Percentiles rank a stretch among this genome's conserved stretches.
These are phyloP conservation scores for Heteromeles arbutifolia DNA, from an alignment of 306 rosid species.

Conservation along the genomic window DNA sequence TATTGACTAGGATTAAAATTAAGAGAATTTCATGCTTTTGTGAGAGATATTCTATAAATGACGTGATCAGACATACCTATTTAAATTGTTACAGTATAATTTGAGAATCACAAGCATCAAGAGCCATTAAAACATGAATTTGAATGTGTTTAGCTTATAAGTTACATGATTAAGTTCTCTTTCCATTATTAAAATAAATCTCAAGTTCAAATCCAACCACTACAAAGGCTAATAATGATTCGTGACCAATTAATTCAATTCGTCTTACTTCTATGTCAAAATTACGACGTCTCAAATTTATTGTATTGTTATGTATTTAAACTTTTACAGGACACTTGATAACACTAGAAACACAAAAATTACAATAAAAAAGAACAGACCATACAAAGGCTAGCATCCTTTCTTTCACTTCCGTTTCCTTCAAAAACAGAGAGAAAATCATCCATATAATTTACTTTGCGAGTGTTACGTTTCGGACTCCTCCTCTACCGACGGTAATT, in stretches of 20 bases:
- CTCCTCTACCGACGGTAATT: conserved; percentile 25
- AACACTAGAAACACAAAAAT: not conserved
- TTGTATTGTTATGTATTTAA: too few relatives aligned
- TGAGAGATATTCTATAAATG: not conserved
- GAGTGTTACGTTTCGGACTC: conserved; percentile 20
- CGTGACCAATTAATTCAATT: not conserved
- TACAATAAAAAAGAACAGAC: conserved; percentile 5
- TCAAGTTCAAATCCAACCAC: not conserved
- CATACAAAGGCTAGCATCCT: not conserved
- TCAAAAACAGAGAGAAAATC: not conserved
- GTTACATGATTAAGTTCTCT: not conserved
- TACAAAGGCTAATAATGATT: not conserved
- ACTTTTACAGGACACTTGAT: not conserved
- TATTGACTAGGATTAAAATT: too few relatives aligned
- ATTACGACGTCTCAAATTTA: too few relatives aligned
- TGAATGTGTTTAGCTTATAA: not conserved
- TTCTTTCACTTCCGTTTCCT: not conserved
- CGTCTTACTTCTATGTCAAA: too few relatives aligned
- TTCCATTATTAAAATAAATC: not conserved
- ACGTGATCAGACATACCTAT: not conserved
- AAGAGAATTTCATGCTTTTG: not conserved
- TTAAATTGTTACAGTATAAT: too few relatives aligned
- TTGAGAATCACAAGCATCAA: not conserved
- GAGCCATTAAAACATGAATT: not conserved
- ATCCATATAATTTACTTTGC: not conserved